Base-by-base conservation (phyloP, 179 eudicot species). In the Vitellaria paradoxa region DNA sequence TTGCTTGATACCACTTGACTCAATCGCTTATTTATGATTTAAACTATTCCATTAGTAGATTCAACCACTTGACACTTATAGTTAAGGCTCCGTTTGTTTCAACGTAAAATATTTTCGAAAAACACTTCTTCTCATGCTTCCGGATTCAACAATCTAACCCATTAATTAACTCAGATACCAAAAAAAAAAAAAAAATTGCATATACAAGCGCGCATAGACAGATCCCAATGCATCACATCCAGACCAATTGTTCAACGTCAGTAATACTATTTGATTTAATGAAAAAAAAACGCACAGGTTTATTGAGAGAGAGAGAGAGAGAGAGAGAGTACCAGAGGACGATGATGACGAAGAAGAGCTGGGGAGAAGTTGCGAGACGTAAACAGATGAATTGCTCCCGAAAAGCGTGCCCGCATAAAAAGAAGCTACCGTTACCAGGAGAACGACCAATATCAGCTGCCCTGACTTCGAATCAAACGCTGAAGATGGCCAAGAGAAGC, bases 401-500 rank as follows among this genome's bases (percentile, higher is more conserved):
- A 88, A 93, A 66, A 94, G 90, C 12, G 92, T 93, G 70, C 97
- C 97, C 13, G 88, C 84, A 80, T 87, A 93, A 75, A 94, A 94
- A 0, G 94, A 90, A 24, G 86, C 89, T 0, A 86, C 87, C 84
- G 89, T 93, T 24, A 94, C 70, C 61, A 93, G 79, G 17, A 94
- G 86, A 67, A 86, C 83, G 56, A 90, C 67, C 82, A 87, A 67
- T 68, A 88, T 72, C 40, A 85, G 62, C 79, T 89, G 88, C 0
- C 93, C 92, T 14, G 82, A 75, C 65, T 83, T 91, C 68, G 91
- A 88, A 88, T 92, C 97, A 52, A 88, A 81, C 59, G 83, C 78
- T 50, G 84, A 65, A 49, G 80, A 73, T 59, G 77, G 77, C 60
- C 76, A 70, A 72, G 65, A 30, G 67, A 30, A 67, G 23, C 84